Conservation (phyloP, 2,329 filamentous ascomycete species). For the Fusarium camptoceras region DNA sequence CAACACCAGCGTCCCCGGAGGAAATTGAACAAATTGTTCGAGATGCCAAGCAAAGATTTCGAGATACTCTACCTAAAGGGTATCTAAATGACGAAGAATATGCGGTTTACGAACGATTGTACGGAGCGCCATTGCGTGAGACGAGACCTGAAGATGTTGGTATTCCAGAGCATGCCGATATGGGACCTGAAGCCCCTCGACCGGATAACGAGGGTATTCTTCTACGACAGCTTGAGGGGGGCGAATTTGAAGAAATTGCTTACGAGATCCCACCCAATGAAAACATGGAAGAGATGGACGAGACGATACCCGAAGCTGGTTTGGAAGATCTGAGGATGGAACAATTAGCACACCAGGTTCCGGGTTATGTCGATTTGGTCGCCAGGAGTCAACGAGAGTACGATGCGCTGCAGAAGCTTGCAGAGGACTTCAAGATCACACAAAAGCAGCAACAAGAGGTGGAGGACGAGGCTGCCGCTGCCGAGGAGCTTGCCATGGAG, state of each 20-base stretch:
- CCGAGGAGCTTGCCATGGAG: conserved; percentile 50
- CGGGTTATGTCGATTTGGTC: conserved; percentile 59
- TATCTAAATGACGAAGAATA: conserved; percentile 79
- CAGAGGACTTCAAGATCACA: conserved; percentile 67
- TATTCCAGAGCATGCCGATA: conserved; percentile 56
- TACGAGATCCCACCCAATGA: conserved; percentile 52
- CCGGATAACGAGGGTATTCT: conserved; percentile 57
- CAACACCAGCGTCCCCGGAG: conserved; percentile 27
- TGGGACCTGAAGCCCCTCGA: conserved; percentile 43
- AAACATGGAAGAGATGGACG: conserved; percentile 40
- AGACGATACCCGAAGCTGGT: neutral
- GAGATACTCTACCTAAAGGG: conserved; percentile 78
- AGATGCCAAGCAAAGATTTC: conserved; percentile 78
- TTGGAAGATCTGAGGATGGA: conserved; percentile 36
- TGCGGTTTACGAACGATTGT: conserved; percentile 80
- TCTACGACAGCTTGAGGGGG: conserved; percentile 66
- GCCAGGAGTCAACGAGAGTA: conserved; percentile 68
- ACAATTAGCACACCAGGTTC: conserved; percentile 45
- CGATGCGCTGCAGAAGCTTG: conserved; percentile 65
- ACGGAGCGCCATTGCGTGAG: conserved; percentile 77
- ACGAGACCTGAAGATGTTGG: conserved; percentile 70
- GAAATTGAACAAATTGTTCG: conserved; percentile 74
- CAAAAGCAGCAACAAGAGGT: conserved; percentile 51
- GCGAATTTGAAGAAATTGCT: conserved; percentile 71
- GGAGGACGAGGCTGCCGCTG: conserved; percentile 50